Evolutionary conservation across 306 rosid genomes (phyloP).

Genomic region (Acacia crassicarpa): DNA sequence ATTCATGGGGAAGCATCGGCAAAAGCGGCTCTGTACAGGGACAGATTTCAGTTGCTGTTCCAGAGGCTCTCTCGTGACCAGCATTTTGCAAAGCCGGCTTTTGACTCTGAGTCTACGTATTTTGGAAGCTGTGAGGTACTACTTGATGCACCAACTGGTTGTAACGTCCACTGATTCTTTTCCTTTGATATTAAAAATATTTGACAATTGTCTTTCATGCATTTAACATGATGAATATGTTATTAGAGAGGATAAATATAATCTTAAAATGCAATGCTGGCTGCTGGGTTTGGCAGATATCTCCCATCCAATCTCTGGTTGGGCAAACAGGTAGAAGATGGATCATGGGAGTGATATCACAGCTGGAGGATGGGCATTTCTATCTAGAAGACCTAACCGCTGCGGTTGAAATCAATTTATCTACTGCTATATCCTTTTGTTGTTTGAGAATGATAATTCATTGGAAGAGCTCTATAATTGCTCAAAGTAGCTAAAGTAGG

Average conservation of each 20-base stretch:
- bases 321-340: constrained; percentile 83
- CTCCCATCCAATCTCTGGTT: constrained; percentile 93
- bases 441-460: constrained; percentile 20
- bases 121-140: constrained; percentile 86
- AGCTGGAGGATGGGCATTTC: constrained; percentile 91
- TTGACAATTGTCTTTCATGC: background rate
- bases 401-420: constrained; percentile 72
- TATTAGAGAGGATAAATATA: constrained; percentile 21
- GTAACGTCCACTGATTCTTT: background rate
- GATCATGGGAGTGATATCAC: constrained; percentile 95
- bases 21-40: constrained; percentile 67
- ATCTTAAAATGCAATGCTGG: constrained; percentile 15
- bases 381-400: constrained; percentile 95
- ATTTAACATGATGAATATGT: background rate
- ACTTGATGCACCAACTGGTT: background rate
- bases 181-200: background rate
- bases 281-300: constrained; percentile 59
- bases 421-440: constrained; percentile 83
- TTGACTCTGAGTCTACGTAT: constrained; percentile 64
- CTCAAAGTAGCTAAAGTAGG: constrained; percentile 1
- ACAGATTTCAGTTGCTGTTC: constrained; percentile 68
- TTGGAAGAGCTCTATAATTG: constrained; percentile 2
- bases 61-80: constrained; percentile 89
- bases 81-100: constrained; percentile 81
- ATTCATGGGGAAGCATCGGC: constrained; percentile 83